Conservation (phyloP, 805 yeast genomes). For the Candida insectorum region DNA sequence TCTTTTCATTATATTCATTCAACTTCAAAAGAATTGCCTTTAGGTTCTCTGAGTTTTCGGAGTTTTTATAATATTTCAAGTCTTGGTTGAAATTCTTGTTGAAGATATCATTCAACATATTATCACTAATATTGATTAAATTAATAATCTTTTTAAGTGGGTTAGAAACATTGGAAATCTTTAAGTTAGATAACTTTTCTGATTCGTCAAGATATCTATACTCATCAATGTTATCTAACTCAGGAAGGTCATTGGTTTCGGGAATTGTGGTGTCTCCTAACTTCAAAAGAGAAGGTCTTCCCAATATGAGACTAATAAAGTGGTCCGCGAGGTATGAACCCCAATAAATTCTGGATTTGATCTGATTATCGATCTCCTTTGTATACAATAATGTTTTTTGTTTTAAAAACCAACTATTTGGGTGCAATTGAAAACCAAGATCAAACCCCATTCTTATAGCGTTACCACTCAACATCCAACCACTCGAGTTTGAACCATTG, state of each 20-base stretch:
- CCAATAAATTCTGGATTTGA: slow-evolving; percentile 62
- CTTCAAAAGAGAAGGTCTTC: slow-evolving; percentile 55
- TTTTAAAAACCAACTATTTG: slow-evolving; percentile 54
- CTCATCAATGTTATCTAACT: slow-evolving; percentile 60
- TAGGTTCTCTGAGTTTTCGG: slow-evolving; percentile 34
- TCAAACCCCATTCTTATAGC: slow-evolving; percentile 66
- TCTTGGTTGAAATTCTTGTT: slow-evolving; percentile 32
- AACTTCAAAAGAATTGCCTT: slow-evolving; percentile 35
- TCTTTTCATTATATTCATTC: slow-evolving; percentile 47
- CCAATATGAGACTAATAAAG: slow-evolving; percentile 55
- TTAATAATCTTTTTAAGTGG: slow-evolving; percentile 43
- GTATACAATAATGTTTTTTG: slow-evolving; percentile 32
- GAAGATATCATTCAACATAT: slow-evolving; percentile 43
- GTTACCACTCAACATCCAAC: slow-evolving; percentile 62
- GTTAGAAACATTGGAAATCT: slow-evolving; percentile 35
- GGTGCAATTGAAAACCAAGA: slow-evolving; percentile 60
- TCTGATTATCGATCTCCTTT: slow-evolving; percentile 48
- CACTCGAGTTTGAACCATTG: slow-evolving; percentile 53
- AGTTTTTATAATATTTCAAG: slow-evolving; percentile 16
- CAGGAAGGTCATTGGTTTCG: slow-evolving; percentile 57
- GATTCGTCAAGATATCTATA: slow-evolving; percentile 38
- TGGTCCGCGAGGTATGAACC: slow-evolving; percentile 66
- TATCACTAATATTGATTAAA: slow-evolving; percentile 42
- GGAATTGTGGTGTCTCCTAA: slow-evolving; percentile 58
- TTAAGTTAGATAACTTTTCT: slow-evolving; percentile 15